Base-by-base conservation (phyloP, 1,139 yeast species). In the Arxiozyma telluris region DNA sequence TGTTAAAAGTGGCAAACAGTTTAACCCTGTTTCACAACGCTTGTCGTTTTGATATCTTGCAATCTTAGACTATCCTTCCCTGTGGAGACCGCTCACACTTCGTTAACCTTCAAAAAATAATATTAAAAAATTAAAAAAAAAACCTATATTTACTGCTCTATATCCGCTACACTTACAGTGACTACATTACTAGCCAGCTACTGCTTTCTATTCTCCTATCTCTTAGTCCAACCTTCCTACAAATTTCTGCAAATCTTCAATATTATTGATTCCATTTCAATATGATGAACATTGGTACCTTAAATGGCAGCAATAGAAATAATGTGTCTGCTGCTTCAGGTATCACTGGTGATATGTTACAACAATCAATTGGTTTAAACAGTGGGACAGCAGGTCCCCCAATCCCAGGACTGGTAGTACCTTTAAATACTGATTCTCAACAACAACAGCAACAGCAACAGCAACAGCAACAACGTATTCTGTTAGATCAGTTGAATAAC, bases 401-500 rank as follows among this genome's bases (percentile, higher is more conserved):
- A 7, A 62, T 62, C 2, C 62, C 63, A 6, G 61, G 62, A 25
- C 22, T 55, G 9, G 18, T 51, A 3, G 23, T 18, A 18, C 48
- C 48, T 23, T 45, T 45, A 12, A 22, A 17, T 11, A 6, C 48
- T 4, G 46, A 41, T 18, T 41, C 38, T 1, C 50, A 41, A n/a
- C 50, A 48, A 41, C 50, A 47, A 27, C 45, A 48, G 41, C 41
- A 48, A 15, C 41, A 48, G 27, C 50, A 47, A 27, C 25, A 23
- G 6, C 25, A 23, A 23, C 45, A 47, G 9, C 45, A 48, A 48
- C 41, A 48, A 20, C 41, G 43, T n/a, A 34, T 45, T 41, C 53
- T 61, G 34, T 45, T 59, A 41, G 61, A 60, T 44, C 62, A 59
- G 44, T 47, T 60, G 43, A 49, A 55, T 22, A 41, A 34, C 20